Percentiles rank a stretch among this genome's conserved stretches.
Conservation (phyloP, 163 green algal genomes). For the Picocystis sp. region DNA sequence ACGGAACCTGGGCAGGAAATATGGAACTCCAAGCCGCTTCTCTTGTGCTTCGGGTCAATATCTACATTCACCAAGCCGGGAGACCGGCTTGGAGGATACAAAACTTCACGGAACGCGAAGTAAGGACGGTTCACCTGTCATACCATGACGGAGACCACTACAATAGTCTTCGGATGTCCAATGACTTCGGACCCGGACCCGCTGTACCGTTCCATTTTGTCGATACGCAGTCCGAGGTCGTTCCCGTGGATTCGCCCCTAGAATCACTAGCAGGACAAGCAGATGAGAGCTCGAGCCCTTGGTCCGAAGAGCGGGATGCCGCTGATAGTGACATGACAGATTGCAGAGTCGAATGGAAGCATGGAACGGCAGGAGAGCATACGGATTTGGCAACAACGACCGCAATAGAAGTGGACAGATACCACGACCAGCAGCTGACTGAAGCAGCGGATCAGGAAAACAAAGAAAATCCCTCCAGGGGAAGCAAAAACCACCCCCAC, state of each 20-base stretch:
- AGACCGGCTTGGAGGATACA: conserved; percentile 32
- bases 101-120: conserved; percentile 22
- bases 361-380: conserved; percentile 29
- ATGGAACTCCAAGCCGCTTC: conserved; percentile 49
- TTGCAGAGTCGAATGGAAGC: conserved; percentile 13
- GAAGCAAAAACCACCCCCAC: conserved; percentile 11
- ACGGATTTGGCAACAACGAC: conserved; percentile 21
- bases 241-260: background rate
- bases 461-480: background rate
- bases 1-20: conserved; percentile 42
- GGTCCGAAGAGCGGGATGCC: background rate
- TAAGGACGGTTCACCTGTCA: conserved; percentile 30
- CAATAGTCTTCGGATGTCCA: conserved; percentile 32
- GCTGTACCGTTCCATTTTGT: conserved; percentile 6
- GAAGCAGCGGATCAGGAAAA: background rate
- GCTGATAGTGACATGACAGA: conserved; percentile 1
- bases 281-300: background rate
- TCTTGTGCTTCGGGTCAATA: conserved; percentile 22
- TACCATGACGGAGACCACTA: conserved; percentile 52
- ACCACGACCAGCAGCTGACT: background rate
- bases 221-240: no score
- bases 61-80: conserved; percentile 40
- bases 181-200: conserved; percentile 23
- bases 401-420: background rate
- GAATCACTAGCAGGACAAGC: background rate